Evolutionary conservation across 306 rosid species (phyloP).

Genomic region (Calophaca sinica): DNA sequence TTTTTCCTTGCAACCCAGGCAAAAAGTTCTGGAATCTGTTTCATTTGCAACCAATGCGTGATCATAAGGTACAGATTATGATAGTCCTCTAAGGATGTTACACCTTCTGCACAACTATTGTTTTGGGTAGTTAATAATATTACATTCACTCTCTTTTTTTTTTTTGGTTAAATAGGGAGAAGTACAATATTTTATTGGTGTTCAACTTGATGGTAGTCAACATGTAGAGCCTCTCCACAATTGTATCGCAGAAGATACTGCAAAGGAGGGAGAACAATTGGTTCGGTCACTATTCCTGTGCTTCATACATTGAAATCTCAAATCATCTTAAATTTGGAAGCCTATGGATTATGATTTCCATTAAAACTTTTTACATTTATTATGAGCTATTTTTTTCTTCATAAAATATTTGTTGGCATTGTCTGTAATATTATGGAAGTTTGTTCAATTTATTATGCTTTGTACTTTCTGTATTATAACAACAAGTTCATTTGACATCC

Average conservation of each 20-base stretch:
- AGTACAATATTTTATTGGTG: constrained; percentile 97
- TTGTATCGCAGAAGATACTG: constrained; percentile 69
- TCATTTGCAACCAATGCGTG: constrained; percentile 99
- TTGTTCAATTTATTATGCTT: constrained; percentile 24
- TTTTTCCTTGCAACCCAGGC: constrained; percentile 61
- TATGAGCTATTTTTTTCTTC: not conserved
- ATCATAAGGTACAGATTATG: constrained; percentile 73
- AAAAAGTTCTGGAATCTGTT: constrained; percentile 97
- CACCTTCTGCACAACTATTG: not conserved
- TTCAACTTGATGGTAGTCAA: constrained; percentile 98
- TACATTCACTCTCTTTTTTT: not conserved
- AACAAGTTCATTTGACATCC: constrained; percentile 30
- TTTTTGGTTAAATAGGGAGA: constrained; percentile 74
- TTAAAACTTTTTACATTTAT: not conserved
- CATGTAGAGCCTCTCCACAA: constrained; percentile 87
- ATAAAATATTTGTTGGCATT: constrained; percentile 7
- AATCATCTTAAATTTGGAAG: constrained; percentile 8
- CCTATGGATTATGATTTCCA: constrained; percentile 20
- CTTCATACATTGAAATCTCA: constrained; percentile 9
- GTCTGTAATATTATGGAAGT: not conserved
- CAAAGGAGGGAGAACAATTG: constrained; percentile 77
- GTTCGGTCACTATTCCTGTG: constrained; percentile 54
- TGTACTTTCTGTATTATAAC: constrained; percentile 23
- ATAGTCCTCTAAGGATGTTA: constrained; percentile 31
- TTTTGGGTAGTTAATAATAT: constrained; percentile 14